These are phyloP conservation scores for Acacia pycnantha DNA, from an alignment of 331 rosid species.

Conservation along the genomic window DNA sequence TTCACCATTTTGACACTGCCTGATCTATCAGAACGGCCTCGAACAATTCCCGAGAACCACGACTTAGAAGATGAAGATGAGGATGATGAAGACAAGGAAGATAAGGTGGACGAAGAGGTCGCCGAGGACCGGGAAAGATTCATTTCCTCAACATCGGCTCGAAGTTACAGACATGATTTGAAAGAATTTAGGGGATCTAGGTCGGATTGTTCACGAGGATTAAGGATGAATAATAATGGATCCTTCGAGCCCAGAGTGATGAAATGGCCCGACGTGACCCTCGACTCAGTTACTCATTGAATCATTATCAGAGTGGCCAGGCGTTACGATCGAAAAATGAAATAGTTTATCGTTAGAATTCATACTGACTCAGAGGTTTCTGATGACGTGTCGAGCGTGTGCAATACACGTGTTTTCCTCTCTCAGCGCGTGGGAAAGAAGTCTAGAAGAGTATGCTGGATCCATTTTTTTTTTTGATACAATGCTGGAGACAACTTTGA, in stretches of 20 bases:
- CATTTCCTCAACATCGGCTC: constrained; percentile 52
- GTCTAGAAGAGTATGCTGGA: not conserved
- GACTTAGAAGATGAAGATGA: constrained; percentile 52
- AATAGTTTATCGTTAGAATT: not conserved
- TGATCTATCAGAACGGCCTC: constrained; percentile 66
- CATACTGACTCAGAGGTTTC: not conserved
- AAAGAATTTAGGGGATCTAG: not conserved
- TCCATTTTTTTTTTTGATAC: too few species aligned
- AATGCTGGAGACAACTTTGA: too few species aligned
- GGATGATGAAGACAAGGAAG: constrained; percentile 34
- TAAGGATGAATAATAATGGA: not conserved
- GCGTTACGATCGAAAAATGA: not conserved
- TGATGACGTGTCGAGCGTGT: not conserved
- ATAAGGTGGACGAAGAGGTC: constrained; percentile 17
- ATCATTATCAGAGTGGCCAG: not conserved
- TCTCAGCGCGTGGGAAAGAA: not conserved
- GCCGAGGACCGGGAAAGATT: constrained; percentile 49
- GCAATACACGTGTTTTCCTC: not conserved
- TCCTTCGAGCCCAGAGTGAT: not conserved
- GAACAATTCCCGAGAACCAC: constrained; percentile 89
- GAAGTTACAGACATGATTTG: constrained; percentile 22
- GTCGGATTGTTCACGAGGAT: constrained; percentile 1
- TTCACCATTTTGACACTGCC: constrained; percentile 41
- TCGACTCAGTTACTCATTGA: not conserved
- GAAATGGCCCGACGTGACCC: not conserved